These are phyloP conservation scores for Penicillium sp. DNA, from an alignment of 2,329 filamentous ascomycete species.

Conservation along the genomic window DNA sequence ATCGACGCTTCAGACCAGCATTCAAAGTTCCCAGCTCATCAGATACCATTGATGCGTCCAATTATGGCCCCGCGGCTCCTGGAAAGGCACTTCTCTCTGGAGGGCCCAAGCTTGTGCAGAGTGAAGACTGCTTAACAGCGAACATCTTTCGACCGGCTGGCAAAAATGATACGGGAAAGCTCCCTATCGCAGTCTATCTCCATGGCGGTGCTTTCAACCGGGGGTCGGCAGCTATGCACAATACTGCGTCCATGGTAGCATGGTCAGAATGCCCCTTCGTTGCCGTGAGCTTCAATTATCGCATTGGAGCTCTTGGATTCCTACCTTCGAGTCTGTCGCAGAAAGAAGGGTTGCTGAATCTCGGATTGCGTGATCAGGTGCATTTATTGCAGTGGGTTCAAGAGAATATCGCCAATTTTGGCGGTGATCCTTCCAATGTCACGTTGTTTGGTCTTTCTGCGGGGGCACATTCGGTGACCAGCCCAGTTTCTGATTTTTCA, in stretches of 20 bases:
- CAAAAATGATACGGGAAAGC: constrained; percentile 14
- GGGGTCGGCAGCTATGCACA: constrained; percentile 43
- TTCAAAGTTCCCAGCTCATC: constrained; percentile 23
- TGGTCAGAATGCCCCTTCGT: constrained; percentile 49
- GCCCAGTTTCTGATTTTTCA: background rate
- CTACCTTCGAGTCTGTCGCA: constrained; percentile 55
- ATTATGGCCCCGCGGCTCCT: constrained; percentile 33
- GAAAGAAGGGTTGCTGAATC: constrained; percentile 52
- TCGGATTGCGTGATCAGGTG: constrained; percentile 38
- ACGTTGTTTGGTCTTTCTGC: constrained; percentile 41
- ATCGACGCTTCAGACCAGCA: constrained; percentile 47
- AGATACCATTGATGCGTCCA: constrained; percentile 35
- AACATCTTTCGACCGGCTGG: constrained; percentile 41
- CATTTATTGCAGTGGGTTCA: constrained; percentile 32
- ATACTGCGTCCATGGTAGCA: constrained; percentile 61
- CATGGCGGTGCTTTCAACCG: constrained; percentile 42
- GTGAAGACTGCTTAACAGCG: constrained; percentile 43
- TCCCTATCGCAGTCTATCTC: constrained; percentile 43
- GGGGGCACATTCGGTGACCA: constrained; percentile 47
- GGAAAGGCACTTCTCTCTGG: constrained; percentile 49
- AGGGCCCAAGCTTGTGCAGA: constrained; percentile 51
- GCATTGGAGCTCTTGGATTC: constrained; percentile 61
- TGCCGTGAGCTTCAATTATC: constrained; percentile 47
- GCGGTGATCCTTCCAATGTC: constrained; percentile 29
- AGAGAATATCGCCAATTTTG: constrained; percentile 25